Evolutionary conservation across 2,329 filamentous ascomycete species (phyloP).

Genomic region (Aspergillus sp.): DNA sequence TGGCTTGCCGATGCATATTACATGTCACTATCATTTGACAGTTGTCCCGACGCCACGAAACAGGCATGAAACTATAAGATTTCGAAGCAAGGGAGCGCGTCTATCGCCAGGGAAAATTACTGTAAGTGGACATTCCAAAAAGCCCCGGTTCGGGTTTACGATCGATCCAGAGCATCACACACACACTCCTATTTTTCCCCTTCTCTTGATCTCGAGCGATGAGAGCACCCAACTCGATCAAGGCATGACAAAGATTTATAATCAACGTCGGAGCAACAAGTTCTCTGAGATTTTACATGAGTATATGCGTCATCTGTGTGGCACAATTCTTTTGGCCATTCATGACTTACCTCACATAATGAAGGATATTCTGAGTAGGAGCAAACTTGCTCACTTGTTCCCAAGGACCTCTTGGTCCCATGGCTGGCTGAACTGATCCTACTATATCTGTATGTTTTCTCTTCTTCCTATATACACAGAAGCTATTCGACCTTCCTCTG

Average conservation of each 20-base stretch:
- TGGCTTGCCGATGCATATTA: constrained; percentile 9
- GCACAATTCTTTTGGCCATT: neutral
- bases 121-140: neutral
- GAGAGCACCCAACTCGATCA: neutral
- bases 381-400: too few species aligned
- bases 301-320: neutral
- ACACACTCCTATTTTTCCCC: neutral
- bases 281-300: neutral
- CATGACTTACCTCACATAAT: too few species aligned
- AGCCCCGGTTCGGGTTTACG: neutral
- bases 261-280: neutral
- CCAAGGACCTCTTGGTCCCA: too few species aligned
- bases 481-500: too few species aligned
- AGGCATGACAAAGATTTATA: neutral
- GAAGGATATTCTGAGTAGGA: too few species aligned
- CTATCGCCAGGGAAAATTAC: neutral
- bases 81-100: constrained; percentile 1
- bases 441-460: too few species aligned
- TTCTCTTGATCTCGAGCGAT: neutral
- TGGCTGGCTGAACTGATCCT: too few species aligned
- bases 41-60: constrained; percentile 5
- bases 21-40: constrained; percentile 11
- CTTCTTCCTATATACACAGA: too few species aligned
- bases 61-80: neutral
- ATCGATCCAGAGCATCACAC: neutral